Percentiles rank a stretch among this genome's conserved stretches.
These are phyloP conservation scores for Sporothrix variecibatus DNA, from an alignment of 2,329 filamentous ascomycete species.

Conservation along the genomic window DNA sequence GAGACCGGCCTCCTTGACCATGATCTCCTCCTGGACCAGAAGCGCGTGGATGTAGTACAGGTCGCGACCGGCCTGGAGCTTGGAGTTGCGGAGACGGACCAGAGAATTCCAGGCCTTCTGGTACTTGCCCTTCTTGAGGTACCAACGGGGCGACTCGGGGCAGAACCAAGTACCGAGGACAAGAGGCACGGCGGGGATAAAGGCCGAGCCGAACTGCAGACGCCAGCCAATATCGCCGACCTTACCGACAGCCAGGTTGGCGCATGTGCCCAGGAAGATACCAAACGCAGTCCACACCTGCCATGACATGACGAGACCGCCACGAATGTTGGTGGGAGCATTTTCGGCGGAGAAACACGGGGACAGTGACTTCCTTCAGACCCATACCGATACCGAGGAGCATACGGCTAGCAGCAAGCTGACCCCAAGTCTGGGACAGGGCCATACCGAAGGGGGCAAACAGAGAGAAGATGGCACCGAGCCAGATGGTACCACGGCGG, in stretches of 20 bases:
- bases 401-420: conserved; percentile 68
- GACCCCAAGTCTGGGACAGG: conserved; percentile 70
- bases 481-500: conserved; percentile 65
- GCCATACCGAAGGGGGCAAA: conserved; percentile 68
- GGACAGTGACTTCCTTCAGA: conserved; percentile 65
- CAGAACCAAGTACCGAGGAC: conserved; percentile 64
- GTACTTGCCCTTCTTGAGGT: conserved; percentile 67
- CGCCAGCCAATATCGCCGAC: conserved; percentile 63
- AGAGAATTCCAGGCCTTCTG: conserved; percentile 60
- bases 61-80: conserved; percentile 61
- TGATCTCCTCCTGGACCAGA: conserved; percentile 59
- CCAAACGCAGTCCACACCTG: conserved; percentile 52
- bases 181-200: conserved; percentile 61
- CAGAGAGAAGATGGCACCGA: conserved; percentile 72
- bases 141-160: conserved; percentile 66
- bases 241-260: conserved; percentile 65
- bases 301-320: conserved; percentile 82
- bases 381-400: conserved; percentile 78
- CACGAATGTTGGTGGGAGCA: conserved; percentile 67
- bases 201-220: conserved; percentile 64
- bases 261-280: conserved; percentile 64
- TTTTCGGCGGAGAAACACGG: conserved; percentile 77
- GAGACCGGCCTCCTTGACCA: conserved; percentile 37
- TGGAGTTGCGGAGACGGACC: conserved; percentile 53
- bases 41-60: conserved; percentile 67